Evolutionary conservation across 2,329 filamentous ascomycete species (phyloP), one percentile per base, ranked within the genome.

Genomic region (Scopulariopsis brevicaulis): DNA sequence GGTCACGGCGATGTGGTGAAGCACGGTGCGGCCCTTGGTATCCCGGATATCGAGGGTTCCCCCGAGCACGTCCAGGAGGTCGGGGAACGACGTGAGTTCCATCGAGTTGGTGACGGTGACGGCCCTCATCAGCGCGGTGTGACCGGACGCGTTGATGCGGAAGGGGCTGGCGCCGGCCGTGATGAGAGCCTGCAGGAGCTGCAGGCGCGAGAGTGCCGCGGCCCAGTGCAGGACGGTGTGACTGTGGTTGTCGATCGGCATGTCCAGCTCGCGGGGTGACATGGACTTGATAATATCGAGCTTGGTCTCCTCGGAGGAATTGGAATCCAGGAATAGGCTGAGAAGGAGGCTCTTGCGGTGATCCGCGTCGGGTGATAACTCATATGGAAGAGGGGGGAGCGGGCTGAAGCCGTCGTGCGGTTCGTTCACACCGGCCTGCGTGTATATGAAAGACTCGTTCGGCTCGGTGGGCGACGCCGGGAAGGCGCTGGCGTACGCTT

Each of bases 201-300:
- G 82, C 68, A 96, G 86, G 18, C 93, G 87, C 2, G 91, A 91
- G 53, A 99, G 78, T 4, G 94, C 96, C 5, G 94, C 91, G 2
- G 94, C 94, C 94, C 94, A 99, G 67, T 97, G 93, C 48, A 99
- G 77, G 2, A 92, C 92, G 20, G 91, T 97, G 67, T 97, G 90
- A 40, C 86, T 86, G 60, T 90, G 90, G 28, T 86, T 81, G 67
- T 99, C 94, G 59, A 99, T 90, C 1, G 94, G 93, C 69, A 94
- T 87, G 66, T 99, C 94, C 24, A 97, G 81, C 63, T 99, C 93
- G 46, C 86, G 76, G 0, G 89, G 84, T 1, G 84, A 87, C 58
- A 96, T 79, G 11, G 84, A 85, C 54, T 85, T 78, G 46, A 99
- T 82, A 46, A 89, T 87, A 7, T 57, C 87, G 65, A 93, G 87